These are phyloP conservation scores for Scheffersomyces stipitis DNA, from an alignment of 805 yeast species.

Conservation along the genomic window DNA sequence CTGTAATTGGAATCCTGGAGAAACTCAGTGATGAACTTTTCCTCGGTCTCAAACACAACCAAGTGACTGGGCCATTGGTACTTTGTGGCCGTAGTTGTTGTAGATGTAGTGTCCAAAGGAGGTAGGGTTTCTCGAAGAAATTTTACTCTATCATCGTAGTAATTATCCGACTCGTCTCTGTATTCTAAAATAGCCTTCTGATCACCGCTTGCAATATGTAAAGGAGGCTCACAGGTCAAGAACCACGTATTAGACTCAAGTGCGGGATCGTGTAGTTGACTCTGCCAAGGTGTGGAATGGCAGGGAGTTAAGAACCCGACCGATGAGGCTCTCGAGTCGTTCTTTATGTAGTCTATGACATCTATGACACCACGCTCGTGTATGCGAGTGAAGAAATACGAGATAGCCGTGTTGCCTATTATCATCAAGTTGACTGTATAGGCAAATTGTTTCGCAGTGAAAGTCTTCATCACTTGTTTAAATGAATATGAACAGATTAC, in stretches of 20 bases:
- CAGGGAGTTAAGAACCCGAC: slow-evolving; percentile 92
- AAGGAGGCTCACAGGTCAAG: slow-evolving; percentile 90
- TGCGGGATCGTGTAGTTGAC: slow-evolving; percentile 65
- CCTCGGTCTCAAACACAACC: slow-evolving; percentile 68
- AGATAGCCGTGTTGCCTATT: slow-evolving; percentile 39
- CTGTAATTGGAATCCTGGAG: slow-evolving; percentile 44
- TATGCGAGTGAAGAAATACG: slow-evolving; percentile 54
- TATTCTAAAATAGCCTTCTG: slow-evolving; percentile 41
- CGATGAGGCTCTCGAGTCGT: slow-evolving; percentile 38
- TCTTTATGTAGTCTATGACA: slow-evolving; percentile 55
- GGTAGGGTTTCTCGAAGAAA: slow-evolving; percentile 62
- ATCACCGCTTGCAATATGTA: slow-evolving; percentile 33
- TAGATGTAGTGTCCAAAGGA: slow-evolving; percentile 14
- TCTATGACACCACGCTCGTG: slow-evolving; percentile 88
- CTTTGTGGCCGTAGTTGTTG: slow-evolving; percentile 20
- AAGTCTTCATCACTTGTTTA: not conserved
- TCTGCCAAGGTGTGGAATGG: slow-evolving; percentile 96
- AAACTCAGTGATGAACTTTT: slow-evolving; percentile 40
- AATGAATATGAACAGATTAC: slow-evolving; percentile 40
- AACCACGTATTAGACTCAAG: slow-evolving; percentile 56
- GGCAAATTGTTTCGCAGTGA: slow-evolving; percentile 1
- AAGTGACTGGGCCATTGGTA: slow-evolving; percentile 71
- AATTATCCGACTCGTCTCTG: slow-evolving; percentile 83
- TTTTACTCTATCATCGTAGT: slow-evolving; percentile 64
- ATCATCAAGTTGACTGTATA: slow-evolving; percentile 11